These are phyloP conservation scores for Parasarocladium wereldwijsianum DNA, from an alignment of 2,329 filamentous ascomycete genomes.

Conservation along the genomic window DNA sequence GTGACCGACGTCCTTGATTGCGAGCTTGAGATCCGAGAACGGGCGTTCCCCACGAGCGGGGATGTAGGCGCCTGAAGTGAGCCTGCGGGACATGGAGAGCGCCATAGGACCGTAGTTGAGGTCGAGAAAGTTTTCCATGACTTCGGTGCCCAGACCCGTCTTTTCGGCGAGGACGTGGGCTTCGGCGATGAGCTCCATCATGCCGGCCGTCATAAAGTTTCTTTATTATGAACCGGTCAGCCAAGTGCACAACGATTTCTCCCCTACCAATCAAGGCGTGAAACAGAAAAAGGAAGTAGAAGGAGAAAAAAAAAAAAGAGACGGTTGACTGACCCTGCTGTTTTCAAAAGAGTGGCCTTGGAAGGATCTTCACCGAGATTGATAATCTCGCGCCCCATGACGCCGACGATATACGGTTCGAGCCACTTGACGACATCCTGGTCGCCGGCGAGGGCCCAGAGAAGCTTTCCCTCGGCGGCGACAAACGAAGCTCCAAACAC, in stretches of 20 bases:
- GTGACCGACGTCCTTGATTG: slow-evolving; percentile 36
- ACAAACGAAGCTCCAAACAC: slow-evolving; percentile 36
- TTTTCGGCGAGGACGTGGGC: slow-evolving; percentile 33
- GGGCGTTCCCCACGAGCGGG: slow-evolving; percentile 20
- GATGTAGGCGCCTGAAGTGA: slow-evolving; percentile 23
- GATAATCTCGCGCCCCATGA: slow-evolving; percentile 27
- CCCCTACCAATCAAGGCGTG: too few species aligned
- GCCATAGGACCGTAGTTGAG: slow-evolving; percentile 23
- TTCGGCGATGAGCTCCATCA: slow-evolving; percentile 33
- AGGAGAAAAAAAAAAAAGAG: fast-evolving
- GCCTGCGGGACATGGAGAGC: slow-evolving; percentile 19
- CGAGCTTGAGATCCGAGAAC: slow-evolving; percentile 32
- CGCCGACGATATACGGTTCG: slow-evolving; percentile 22
- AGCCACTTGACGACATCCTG: slow-evolving; percentile 17
- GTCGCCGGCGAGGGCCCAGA: slow-evolving; percentile 31
- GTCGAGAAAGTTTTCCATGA: slow-evolving; percentile 27
- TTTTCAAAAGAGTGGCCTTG: slow-evolving; percentile 31
- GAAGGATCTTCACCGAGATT: slow-evolving; percentile 25
- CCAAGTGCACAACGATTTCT: too few species aligned
- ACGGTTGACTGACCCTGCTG: slow-evolving; percentile 20
- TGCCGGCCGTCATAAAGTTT: slow-evolving; percentile 32
- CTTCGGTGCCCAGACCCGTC: slow-evolving; percentile 21
- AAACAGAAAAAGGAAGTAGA: neutral
- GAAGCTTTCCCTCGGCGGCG: slow-evolving; percentile 27
- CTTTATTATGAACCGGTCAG: too few species aligned